phyloP scores from a whole-genome alignment of 495 filamentous ascomycete species.

The Aspergillus hancockii region DNA sequence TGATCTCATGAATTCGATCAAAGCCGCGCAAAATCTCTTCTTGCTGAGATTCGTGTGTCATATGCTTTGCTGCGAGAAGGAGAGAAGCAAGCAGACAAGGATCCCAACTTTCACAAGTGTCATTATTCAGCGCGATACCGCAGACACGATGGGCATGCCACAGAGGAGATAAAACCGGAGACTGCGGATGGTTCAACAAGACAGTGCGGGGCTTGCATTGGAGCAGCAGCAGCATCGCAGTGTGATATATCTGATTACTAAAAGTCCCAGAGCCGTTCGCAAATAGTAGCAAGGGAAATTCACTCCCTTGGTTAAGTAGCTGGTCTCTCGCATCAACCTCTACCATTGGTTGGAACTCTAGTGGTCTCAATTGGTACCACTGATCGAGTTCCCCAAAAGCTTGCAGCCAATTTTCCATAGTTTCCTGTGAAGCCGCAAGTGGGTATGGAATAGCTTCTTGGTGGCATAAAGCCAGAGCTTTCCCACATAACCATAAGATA shows the following conservation, averaged over 20 bases:
- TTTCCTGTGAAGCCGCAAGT: constrained; percentile 12
- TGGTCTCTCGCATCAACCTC: constrained; percentile 25
- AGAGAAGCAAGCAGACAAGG: constrained; percentile 39
- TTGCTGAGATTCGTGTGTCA: constrained; percentile 41
- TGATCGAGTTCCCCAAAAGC: constrained; percentile 30
- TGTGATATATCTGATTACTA: constrained; percentile 45
- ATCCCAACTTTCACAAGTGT: constrained; percentile 37
- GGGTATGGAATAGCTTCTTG: constrained; percentile 21
- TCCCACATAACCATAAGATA: constrained; percentile 34
- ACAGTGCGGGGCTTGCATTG: constrained; percentile 38
- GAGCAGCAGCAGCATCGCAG: constrained; percentile 42
- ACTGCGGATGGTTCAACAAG: constrained; percentile 18
- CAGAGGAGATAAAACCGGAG: constrained; percentile 29
- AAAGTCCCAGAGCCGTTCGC: constrained; percentile 40
- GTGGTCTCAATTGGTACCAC: constrained; percentile 38
- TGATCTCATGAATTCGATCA: constrained; percentile 28
- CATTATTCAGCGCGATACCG: constrained; percentile 41
- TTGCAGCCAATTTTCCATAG: constrained; percentile 26
- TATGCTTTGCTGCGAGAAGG: constrained; percentile 32
- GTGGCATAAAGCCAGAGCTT: constrained; percentile 25
- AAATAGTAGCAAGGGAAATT: constrained; percentile 42
- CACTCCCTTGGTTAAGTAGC: constrained; percentile 17
- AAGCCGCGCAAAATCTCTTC: constrained; percentile 32
- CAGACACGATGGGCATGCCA: constrained; percentile 42
- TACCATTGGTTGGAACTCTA: constrained; percentile 36